phyloP scores from a whole-genome alignment of 2,329 filamentous ascomycete species.

The Aspergillus oerlinghausenensis region DNA sequence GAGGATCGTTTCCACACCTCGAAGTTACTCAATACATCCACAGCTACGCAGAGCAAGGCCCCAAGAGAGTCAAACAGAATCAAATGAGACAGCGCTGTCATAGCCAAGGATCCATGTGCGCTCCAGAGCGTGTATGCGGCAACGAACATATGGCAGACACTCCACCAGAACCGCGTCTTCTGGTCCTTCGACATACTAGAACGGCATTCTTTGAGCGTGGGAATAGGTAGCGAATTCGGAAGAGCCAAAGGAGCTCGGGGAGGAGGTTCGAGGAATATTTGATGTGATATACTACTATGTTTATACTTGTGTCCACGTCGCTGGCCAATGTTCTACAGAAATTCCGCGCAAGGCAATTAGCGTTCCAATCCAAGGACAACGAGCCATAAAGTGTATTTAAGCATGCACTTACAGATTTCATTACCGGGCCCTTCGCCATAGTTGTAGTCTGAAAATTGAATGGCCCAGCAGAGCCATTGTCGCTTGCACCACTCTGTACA shows the following conservation, averaged over 20 bases:
- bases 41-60: slow-evolving; percentile 82
- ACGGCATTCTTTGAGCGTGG: slow-evolving; percentile 82
- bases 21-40: slow-evolving; percentile 93
- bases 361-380: background rate
- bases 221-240: slow-evolving; percentile 85
- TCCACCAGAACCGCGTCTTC: slow-evolving; percentile 79
- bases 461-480: slow-evolving; percentile 48
- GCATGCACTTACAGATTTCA: slow-evolving; percentile 63
- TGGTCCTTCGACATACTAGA: slow-evolving; percentile 87
- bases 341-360: slow-evolving; percentile 17
- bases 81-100: slow-evolving; percentile 87
- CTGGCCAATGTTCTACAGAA: slow-evolving; percentile 72
- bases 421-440: slow-evolving; percentile 66
- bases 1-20: slow-evolving; percentile 94
- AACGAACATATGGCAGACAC: slow-evolving; percentile 77
- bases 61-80: slow-evolving; percentile 94
- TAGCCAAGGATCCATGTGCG: slow-evolving; percentile 78
- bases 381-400: background rate
- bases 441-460: slow-evolving; percentile 93
- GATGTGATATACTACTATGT: slow-evolving; percentile 91
- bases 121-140: slow-evolving; percentile 82
- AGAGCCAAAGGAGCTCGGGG: slow-evolving; percentile 80
- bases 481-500: slow-evolving; percentile 25
- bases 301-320: slow-evolving; percentile 96
- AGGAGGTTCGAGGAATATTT: slow-evolving; percentile 92